A percentile compares a stretch with the other conserved stretches of the same genome.
phyloP scores from a whole-genome alignment of 2,329 filamentous ascomycete species.

The Curvularia lunata region DNA sequence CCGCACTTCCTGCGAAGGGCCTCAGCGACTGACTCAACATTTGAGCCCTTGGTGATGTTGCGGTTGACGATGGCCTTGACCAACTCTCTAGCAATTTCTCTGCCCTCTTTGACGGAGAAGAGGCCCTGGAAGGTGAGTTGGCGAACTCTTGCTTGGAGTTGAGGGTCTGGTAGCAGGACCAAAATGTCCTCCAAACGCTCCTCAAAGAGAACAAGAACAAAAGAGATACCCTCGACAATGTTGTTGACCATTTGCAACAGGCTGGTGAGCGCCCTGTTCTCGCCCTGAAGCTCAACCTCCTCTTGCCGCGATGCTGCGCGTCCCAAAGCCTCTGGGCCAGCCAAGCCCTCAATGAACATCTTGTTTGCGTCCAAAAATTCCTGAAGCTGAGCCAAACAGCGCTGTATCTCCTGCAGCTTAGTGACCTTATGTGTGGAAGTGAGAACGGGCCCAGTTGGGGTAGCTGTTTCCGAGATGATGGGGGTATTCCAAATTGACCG shows the following conservation, averaged over 20 bases:
- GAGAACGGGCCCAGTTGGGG: constrained; percentile 67
- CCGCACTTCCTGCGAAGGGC: constrained; percentile 90
- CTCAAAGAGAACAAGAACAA: constrained; percentile 92
- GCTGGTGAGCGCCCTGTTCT: constrained; percentile 90
- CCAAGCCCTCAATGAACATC: constrained; percentile 88
- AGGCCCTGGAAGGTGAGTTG: constrained; percentile 86
- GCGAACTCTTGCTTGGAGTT: constrained; percentile 71
- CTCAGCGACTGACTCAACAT: constrained; percentile 96
- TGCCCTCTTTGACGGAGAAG: constrained; percentile 79
- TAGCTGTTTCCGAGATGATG: constrained; percentile 66
- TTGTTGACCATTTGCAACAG: constrained; percentile 84
- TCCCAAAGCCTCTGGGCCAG: constrained; percentile 86
- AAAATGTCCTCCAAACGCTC: constrained; percentile 91
- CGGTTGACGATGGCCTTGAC: constrained; percentile 98
- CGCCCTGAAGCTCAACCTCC: constrained; percentile 88
- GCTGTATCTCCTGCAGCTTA: constrained; percentile 79
- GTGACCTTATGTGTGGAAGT: constrained; percentile 68
- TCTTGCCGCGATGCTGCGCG: constrained; percentile 82
- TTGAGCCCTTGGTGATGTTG: constrained; percentile 95
- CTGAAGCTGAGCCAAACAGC: constrained; percentile 77
- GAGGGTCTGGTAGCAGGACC: constrained; percentile 70
- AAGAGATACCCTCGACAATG: constrained; percentile 95
- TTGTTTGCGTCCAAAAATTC: constrained; percentile 88
- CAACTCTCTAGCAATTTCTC: constrained; percentile 88
- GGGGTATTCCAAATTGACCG: constrained; percentile 84